A percentile compares a stretch with the other conserved stretches of the same genome.
Evolutionary conservation across 2,329 filamentous ascomycete species (phyloP).

Genomic region (Pseudophaeomoniella oleicola): DNA sequence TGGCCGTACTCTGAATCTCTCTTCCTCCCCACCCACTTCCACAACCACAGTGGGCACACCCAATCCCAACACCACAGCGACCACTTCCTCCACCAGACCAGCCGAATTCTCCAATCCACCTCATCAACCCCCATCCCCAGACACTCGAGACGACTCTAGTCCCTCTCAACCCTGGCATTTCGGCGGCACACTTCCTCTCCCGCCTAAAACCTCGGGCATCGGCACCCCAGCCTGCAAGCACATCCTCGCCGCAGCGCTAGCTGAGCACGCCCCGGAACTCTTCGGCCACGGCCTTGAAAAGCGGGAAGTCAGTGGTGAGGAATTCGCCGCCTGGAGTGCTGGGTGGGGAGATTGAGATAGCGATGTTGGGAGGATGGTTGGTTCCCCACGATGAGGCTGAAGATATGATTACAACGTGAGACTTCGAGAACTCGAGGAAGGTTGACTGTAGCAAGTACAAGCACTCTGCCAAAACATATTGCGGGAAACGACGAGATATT

Average conservation of each 20-base stretch:
- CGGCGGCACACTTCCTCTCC: constrained; percentile 4
- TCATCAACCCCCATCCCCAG: too few species aligned
- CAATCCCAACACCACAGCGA: background rate
- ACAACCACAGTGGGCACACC: background rate
- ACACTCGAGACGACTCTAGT: background rate
- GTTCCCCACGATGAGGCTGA: too few species aligned
- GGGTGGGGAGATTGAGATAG: constrained; percentile 24
- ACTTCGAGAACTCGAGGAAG: too few species aligned
- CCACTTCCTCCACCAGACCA: background rate
- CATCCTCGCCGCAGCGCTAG: constrained; percentile 67
- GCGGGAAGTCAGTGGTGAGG: constrained; percentile 42
- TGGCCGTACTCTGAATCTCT: constrained; percentile 2
- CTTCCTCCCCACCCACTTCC: background rate
- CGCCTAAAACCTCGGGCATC: constrained; percentile 3
- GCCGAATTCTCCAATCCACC: too few species aligned
- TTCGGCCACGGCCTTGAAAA: constrained; percentile 45
- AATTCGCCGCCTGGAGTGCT: constrained; percentile 57
- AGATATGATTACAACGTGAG: too few species aligned
- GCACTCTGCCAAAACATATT: too few species aligned
- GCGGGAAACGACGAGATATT: too few species aligned
- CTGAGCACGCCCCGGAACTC: constrained; percentile 45
- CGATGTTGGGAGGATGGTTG: too few species aligned
- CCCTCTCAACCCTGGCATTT: constrained; percentile 3
- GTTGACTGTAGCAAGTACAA: too few species aligned
- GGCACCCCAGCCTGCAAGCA: constrained; percentile 65